These are phyloP conservation scores for Tricholoma sp. DNA, from an alignment of 768 basidiomycete genomes.

Conservation along the genomic window DNA sequence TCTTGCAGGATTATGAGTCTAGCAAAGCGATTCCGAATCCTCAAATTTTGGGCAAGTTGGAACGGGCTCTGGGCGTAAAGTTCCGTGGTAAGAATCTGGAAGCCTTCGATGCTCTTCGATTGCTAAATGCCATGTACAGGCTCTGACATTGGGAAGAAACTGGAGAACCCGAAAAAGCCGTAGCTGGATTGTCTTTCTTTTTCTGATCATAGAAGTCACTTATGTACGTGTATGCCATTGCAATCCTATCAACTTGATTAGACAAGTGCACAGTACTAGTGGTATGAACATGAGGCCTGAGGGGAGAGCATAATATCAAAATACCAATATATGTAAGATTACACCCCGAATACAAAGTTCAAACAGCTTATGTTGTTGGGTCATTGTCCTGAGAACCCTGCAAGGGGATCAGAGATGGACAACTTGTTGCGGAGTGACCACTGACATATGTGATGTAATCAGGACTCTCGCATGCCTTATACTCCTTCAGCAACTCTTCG, in stretches of 20 bases:
- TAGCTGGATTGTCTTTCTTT: constrained; percentile 26
- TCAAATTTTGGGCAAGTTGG: constrained; percentile 85
- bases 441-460: constrained; percentile 89
- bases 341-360: not conserved
- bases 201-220: constrained; percentile 24
- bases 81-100: constrained; percentile 63
- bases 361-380: constrained; percentile 8
- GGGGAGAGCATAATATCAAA: not conserved
- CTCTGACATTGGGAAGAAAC: constrained; percentile 79
- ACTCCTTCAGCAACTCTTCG: constrained; percentile 86
- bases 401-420: not conserved
- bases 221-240: not conserved
- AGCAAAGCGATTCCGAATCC: constrained; percentile 84
- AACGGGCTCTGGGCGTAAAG: constrained; percentile 81
- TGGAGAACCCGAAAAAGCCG: constrained; percentile 74
- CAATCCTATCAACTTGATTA: not conserved
- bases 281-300: not conserved
- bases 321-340: not conserved
- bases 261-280: not conserved
- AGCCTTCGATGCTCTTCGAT: not conserved
- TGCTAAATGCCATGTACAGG: constrained; percentile 35
- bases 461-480: constrained; percentile 92
- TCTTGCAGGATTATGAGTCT: constrained; percentile 86
- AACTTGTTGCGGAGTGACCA: constrained; percentile 9
- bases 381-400: constrained; percentile 25